These are phyloP conservation scores for Colletotrichum euphorbiae DNA, from an alignment of 2,329 filamentous ascomycete genomes.

Conservation along the genomic window DNA sequence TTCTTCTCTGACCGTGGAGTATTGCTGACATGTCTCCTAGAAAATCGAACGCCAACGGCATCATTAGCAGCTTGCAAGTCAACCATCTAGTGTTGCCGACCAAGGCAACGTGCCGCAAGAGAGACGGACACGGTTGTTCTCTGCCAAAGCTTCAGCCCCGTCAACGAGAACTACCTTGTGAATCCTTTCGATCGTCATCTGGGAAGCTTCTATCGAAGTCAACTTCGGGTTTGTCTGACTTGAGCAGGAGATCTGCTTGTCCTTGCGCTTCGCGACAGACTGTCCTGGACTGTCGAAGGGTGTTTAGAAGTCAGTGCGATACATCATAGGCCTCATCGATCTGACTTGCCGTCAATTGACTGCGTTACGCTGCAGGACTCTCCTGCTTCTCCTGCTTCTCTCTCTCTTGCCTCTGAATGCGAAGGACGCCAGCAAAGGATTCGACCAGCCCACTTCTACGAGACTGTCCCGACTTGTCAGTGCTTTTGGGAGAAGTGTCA, in stretches of 20 bases:
- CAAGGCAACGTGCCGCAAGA: background rate
- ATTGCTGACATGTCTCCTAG: background rate
- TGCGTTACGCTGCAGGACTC: too few species aligned
- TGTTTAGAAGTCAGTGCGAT: too few species aligned
- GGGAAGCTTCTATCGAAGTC: too few species aligned
- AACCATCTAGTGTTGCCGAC: background rate
- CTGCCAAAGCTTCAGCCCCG: too few species aligned
- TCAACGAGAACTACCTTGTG: too few species aligned
- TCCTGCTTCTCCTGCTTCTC: background rate
- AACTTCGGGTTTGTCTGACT: too few species aligned
- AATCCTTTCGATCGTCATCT: too few species aligned
- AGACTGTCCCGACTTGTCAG: background rate
- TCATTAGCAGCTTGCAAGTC: background rate
- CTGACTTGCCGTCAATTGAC: too few species aligned
- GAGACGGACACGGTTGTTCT: background rate
- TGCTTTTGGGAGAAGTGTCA: background rate
- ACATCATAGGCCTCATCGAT: too few species aligned
- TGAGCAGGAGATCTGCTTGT: background rate
- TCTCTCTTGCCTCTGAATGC: background rate
- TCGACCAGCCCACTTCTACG: background rate
- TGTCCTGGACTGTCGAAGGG: too few species aligned
- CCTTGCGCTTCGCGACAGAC: background rate
- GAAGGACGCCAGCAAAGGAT: background rate
- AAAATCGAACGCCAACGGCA: background rate
- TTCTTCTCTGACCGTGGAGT: background rate